These are phyloP conservation scores for Kwoniella shandongensis DNA, from an alignment of 768 basidiomycete genomes.

Conservation along the genomic window DNA sequence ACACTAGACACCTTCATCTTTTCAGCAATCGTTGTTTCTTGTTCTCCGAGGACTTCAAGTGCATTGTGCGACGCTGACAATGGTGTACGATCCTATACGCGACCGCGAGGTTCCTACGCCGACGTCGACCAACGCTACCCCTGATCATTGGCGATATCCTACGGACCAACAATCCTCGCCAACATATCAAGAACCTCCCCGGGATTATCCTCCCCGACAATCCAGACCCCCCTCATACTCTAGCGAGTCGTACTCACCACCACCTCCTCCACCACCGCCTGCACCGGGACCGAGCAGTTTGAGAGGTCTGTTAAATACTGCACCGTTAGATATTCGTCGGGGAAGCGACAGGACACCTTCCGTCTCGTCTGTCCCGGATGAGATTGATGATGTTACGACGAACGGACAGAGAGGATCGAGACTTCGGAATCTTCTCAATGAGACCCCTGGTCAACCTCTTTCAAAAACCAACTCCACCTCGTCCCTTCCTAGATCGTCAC, in stretches of 20 bases:
- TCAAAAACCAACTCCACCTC: slow-evolving; percentile 35
- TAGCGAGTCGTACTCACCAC: slow-evolving; percentile 8
- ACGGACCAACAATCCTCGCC: not conserved
- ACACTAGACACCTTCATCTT: not conserved
- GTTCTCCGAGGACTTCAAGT: not conserved
- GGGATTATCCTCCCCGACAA: too few relatives aligned
- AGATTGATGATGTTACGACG: slow-evolving; percentile 17
- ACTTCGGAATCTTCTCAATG: slow-evolving; percentile 30
- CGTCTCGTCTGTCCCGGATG: slow-evolving; percentile 24
- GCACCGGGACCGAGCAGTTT: slow-evolving; percentile 29
- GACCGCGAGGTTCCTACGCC: slow-evolving; percentile 47
- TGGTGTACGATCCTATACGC: slow-evolving; percentile 51
- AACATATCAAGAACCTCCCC: too few relatives aligned
- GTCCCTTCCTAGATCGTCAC: slow-evolving; percentile 28
- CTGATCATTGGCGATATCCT: slow-evolving; percentile 10
- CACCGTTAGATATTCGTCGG: slow-evolving; percentile 13
- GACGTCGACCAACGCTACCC: slow-evolving; percentile 13
- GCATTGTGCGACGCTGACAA: slow-evolving; percentile 5
- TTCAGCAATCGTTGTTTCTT: not conserved
- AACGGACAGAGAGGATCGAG: slow-evolving; percentile 6
- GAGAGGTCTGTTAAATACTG: slow-evolving; percentile 39
- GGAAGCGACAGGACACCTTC: slow-evolving; percentile 23
- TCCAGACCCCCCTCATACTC: slow-evolving; percentile 2
- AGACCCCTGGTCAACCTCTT: slow-evolving; percentile 18
- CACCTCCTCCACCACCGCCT: slow-evolving; percentile 12